Base-by-base conservation (phyloP, 1,284 basidiomycete species). In the Ceraceosorus guamensis region DNA sequence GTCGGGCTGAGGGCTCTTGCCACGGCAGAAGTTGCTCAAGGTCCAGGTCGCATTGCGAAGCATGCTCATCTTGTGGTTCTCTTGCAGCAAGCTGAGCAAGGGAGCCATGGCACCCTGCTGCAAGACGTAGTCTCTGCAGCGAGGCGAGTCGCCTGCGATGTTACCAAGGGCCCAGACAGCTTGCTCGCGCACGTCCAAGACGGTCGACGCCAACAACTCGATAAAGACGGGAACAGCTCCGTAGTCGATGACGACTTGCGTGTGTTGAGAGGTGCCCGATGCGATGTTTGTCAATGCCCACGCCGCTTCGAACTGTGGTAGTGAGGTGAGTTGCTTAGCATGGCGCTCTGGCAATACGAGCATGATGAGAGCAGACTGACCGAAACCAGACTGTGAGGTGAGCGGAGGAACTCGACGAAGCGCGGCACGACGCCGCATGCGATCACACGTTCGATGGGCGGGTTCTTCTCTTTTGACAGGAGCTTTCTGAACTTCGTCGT, bases 271-370 rank as follows among this genome's bases (percentile, higher is more conserved):
- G 39, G 95, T 99, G 50, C 95, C 95, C 53, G 95, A 98, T 14
- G 95, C 95, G 68, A 99, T 98, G 82, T 99, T 99, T 72, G 95
- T 98, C 68, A 99, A 83, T 47, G 95, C 95, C 95, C 95, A 99
- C 6, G 95, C 95, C 53, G 95, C 93, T 79, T 98, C 93, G 73
- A 98, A 98, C 89, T 97, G 71, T 41, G 13, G 41, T 5, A 47
- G n/a, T 16, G 41, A 44, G 50, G 18, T 52, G 16, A 52, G 50
- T n/a, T 41, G 37, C n/a, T 8, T n/a, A n/a, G 37, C 37, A 41
- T n/a, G n/a, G 37, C n/a, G 37, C 37, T n/a, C n/a, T n/a, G 57
- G 66, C 50, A 60, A 52, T 47, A 35, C 53, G 52, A 33, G 63
- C 45, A 50, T 24, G 4, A 45, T 3, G 6, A 7, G 49, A 8